phyloP scores from a whole-genome alignment of 2,329 filamentous ascomycete genomes.

The Teratosphaeria zuluensis region DNA sequence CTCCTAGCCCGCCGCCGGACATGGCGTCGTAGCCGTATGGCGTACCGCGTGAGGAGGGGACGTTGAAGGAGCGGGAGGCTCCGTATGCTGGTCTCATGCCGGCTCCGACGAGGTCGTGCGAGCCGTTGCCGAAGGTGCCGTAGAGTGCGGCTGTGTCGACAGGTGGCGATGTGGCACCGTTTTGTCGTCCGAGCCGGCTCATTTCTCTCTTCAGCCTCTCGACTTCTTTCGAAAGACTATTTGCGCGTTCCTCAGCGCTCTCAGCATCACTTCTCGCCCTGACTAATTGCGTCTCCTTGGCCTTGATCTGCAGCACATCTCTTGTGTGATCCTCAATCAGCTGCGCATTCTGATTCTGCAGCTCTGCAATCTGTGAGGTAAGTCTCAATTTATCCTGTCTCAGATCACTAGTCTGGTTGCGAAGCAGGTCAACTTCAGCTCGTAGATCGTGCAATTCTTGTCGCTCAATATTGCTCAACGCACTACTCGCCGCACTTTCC shows the following conservation, averaged over 20 bases:
- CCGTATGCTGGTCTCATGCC: conserved; percentile 10
- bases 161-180: conserved; percentile 27
- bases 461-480: conserved; percentile 68
- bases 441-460: conserved; percentile 89
- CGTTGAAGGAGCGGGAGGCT: conserved; percentile 12
- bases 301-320: conserved; percentile 92
- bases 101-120: background rate
- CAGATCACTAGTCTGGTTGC: conserved; percentile 67
- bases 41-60: conserved; percentile 8
- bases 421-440: conserved; percentile 68
- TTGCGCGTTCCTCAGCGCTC: conserved; percentile 74
- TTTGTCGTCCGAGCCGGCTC: conserved; percentile 39
- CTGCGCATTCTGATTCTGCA: conserved; percentile 94
- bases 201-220: conserved; percentile 87
- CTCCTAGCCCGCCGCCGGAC: conserved; percentile 3
- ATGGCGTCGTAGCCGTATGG: conserved; percentile 3
- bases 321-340: conserved; percentile 95
- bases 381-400: conserved; percentile 73
- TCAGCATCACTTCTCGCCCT: conserved; percentile 84
- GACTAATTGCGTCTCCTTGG: conserved; percentile 94
- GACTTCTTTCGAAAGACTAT: conserved; percentile 75
- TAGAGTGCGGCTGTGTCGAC: background rate
- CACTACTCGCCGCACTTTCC: conserved; percentile 41
- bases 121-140: background rate
- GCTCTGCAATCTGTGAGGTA: conserved; percentile 78